phyloP scores from a whole-genome alignment of 176 grass and related monocot species.

The Typha latifolia region DNA sequence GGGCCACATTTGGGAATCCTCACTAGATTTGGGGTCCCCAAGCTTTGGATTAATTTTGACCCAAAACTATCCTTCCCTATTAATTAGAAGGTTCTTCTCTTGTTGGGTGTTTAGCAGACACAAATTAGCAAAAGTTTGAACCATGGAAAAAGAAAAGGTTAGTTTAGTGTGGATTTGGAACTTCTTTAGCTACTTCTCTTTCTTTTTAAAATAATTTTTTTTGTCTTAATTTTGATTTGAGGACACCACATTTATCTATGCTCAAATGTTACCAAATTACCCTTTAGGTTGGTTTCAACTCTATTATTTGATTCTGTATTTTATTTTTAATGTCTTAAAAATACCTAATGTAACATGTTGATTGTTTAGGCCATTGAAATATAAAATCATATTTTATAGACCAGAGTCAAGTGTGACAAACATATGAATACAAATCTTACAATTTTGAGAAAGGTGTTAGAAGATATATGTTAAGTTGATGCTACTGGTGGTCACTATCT shows the following conservation, averaged over 20 bases:
- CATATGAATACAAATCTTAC: background rate
- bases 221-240: background rate
- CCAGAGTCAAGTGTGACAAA: background rate
- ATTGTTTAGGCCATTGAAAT: background rate
- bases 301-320: background rate
- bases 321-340: background rate
- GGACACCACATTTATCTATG: background rate
- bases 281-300: no score
- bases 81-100: conserved; percentile 11
- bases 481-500: background rate
- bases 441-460: no score
- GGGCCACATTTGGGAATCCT: conserved; percentile 7
- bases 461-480: background rate
- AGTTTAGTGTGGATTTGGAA: background rate
- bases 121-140: conserved; percentile 15
- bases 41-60: background rate
- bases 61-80: background rate
- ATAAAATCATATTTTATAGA: background rate
- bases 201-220: background rate
- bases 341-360: background rate
- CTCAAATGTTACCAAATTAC: no score
- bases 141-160: conserved; percentile 4
- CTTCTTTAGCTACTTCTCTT: background rate
- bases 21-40: conserved; percentile 3
- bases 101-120: conserved; percentile 11